phyloP scores from a whole-genome alignment of 164 flowering plant genomes.

The Vitis vinifera region ASM3070453v1 NC_081814.1:22951501-22952000 shows the following conservation, averaged over 20 bases:
- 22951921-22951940: no score
- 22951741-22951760: neutral
- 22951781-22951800: neutral
- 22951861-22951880: no score
- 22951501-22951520: slow-evolving; percentile 94
- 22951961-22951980: no score
- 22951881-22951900: no score
- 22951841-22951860: no score
- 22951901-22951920: no score
- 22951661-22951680: slow-evolving; percentile 74
- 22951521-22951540: slow-evolving; percentile 86
- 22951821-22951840: no score
- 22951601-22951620: slow-evolving; percentile 90
- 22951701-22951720: slow-evolving; percentile 51
- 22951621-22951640: slow-evolving; percentile 57
- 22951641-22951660: slow-evolving; percentile 72
- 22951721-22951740: neutral
- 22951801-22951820: no score
- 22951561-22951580: slow-evolving; percentile 40
- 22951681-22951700: slow-evolving; percentile 90
- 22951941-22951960: no score
- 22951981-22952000: no score
- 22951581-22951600: slow-evolving; percentile 56
- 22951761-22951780: neutral
- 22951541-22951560: slow-evolving; percentile 70